These are phyloP conservation scores for Monosporozyma unispora DNA, from an alignment of 805 yeast genomes.

Conservation along the genomic window DNA sequence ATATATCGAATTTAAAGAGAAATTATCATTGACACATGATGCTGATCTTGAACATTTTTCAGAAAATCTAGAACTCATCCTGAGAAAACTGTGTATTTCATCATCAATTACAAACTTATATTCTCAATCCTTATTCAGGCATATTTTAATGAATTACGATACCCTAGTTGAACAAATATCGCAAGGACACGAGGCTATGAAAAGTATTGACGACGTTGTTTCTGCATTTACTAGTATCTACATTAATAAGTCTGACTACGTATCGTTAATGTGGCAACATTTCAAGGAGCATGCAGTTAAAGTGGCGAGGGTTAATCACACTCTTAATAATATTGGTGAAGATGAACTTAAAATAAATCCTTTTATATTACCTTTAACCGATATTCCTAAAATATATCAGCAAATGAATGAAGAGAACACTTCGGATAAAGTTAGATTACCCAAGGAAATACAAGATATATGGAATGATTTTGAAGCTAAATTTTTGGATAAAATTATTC, in stretches of 20 bases:
- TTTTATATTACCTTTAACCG: constrained; percentile 17
- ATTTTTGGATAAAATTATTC: constrained; percentile 7
- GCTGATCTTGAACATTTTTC: neutral
- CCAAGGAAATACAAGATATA: constrained; percentile 10
- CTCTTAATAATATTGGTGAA: too few species aligned
- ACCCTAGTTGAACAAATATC: neutral
- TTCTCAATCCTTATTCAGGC: neutral
- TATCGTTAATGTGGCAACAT: neutral
- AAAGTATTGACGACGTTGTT: neutral
- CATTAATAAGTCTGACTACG: neutral
- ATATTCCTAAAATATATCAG: constrained; percentile 15
- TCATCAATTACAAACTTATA: neutral
- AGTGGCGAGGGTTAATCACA: neutral
- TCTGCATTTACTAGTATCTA: neutral
- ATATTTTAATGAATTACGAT: neutral
- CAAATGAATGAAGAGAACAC: neutral
- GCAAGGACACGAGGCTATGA: neutral
- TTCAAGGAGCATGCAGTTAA: neutral
- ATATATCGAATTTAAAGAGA: neutral
- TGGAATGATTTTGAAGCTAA: constrained; percentile 13
- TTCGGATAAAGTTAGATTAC: constrained; percentile 8
- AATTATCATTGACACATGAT: neutral
- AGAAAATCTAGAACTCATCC: neutral
- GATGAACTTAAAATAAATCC: constrained; percentile 5
- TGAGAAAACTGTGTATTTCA: neutral